A percentile compares a stretch with the other conserved stretches of the same genome.
Evolutionary conservation across 2,329 filamentous ascomycete genomes (phyloP).

Genomic region (Fusarium longipes): DNA sequence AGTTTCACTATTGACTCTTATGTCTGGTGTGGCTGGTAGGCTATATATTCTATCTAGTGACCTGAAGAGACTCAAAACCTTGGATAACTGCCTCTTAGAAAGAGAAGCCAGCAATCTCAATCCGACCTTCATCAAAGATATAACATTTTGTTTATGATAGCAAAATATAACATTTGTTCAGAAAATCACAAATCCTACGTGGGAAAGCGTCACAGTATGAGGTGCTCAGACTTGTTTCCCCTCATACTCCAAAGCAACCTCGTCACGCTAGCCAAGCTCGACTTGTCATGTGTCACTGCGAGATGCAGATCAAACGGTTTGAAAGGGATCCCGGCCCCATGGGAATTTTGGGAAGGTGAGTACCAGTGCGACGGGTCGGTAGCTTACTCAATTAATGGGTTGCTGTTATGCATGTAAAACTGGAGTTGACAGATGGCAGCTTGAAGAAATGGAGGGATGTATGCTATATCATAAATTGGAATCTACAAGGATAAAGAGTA

Average conservation of each 20-base stretch:
- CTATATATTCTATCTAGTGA: conserved; percentile 60
- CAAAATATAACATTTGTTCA: too few relatives aligned
- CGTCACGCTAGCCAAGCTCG: conserved; percentile 2
- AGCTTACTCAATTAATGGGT: not conserved
- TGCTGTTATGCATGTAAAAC: not conserved
- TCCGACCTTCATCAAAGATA: too few relatives aligned
- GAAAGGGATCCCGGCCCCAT: not conserved
- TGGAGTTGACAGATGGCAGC: not conserved
- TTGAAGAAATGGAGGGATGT: not conserved
- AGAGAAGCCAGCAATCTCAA: too few relatives aligned
- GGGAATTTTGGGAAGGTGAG: conserved; percentile 1
- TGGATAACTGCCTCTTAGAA: too few relatives aligned
- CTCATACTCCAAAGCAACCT: not conserved
- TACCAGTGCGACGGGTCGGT: conserved; percentile 3
- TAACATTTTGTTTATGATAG: too few relatives aligned
- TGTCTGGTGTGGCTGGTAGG: conserved; percentile 52
- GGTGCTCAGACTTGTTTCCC: not conserved
- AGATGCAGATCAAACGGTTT: conserved; percentile 1
- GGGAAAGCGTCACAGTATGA: too few relatives aligned
- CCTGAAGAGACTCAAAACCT: conserved; percentile 58
- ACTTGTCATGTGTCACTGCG: conserved; percentile 2
- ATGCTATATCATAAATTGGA: not conserved
- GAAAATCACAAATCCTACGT: too few relatives aligned
- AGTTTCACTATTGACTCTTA: conserved; percentile 48
- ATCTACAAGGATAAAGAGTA: not conserved